Percentiles rank a stretch among this genome's conserved stretches.
These are phyloP conservation scores for Micractinium conductrix DNA, from an alignment of 139 green algal genomes.

Conservation along the genomic window DNA sequence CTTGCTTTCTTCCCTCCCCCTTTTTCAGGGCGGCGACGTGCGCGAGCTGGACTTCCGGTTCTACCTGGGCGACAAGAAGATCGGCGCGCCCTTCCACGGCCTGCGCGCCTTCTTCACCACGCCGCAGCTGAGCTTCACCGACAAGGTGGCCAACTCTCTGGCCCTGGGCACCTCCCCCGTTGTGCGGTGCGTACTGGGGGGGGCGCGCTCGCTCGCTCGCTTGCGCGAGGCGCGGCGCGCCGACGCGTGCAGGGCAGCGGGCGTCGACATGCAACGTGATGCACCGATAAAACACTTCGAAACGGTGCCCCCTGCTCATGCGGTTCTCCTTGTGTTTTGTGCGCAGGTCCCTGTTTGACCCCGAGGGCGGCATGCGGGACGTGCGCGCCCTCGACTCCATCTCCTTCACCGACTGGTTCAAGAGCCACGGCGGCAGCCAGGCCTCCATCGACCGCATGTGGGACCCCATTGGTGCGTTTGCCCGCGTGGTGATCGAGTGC, in stretches of 20 bases:
- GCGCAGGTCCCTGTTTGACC: conserved; percentile 82
- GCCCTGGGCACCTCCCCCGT: conserved; percentile 92
- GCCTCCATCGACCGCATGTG: conserved; percentile 95
- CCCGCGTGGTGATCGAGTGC: too few species aligned
- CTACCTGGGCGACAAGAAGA: conserved; percentile 80
- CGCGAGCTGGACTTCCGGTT: conserved; percentile 94
- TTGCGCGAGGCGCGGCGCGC: too few species aligned
- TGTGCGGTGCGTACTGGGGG: conserved; percentile 56
- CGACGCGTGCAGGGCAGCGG: too few species aligned
- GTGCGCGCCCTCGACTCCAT: conserved; percentile 89
- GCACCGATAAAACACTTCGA: too few species aligned
- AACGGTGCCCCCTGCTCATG: too few species aligned
- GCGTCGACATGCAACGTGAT: too few species aligned
- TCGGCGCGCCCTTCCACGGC: conserved; percentile 90
- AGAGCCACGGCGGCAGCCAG: conserved; percentile 79
- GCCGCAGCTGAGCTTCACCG: conserved; percentile 74
- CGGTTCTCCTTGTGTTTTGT: not conserved
- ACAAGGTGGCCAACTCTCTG: conserved; percentile 92
- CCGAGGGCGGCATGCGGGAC: conserved; percentile 90
- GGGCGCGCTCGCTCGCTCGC: too few species aligned
- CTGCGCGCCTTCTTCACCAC: conserved; percentile 98
- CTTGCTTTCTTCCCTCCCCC: too few species aligned
- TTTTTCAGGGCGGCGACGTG: conserved; percentile 79
- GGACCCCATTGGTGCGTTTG: conserved; percentile 86
- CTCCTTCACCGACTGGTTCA: conserved; percentile 95